Evolutionary conservation across 192 early-diverging fungal genomes (phyloP), one percentile per base, ranked within the genome.

Genomic region (Entomortierella beljakovae): DNA sequence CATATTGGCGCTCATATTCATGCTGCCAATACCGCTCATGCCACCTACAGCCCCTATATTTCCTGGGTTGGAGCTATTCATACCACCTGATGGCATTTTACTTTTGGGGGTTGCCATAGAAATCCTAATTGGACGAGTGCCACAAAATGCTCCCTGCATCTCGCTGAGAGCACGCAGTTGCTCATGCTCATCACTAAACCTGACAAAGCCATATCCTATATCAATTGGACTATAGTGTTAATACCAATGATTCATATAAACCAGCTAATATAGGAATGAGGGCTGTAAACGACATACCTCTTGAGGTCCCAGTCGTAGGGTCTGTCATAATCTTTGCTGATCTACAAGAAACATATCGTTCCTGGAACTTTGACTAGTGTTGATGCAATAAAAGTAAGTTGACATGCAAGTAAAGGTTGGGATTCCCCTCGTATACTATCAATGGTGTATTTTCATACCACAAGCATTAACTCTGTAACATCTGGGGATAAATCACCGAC

Each of bases 251-350:
- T 26, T 2, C 11, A 16, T 3, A 20, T 20, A 4, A 2, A 43
- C 42, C 42, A 23, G 25, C 0, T 35, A 28, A 61, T 26, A 5
- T 15, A 56, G 33, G 42, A 38, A 13, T n/a, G 28, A 20, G 18
- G 32, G 28, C 22, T 48, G 15, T 10, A 11, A 34, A 11, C 11
- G 25, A 42, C 57, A 53, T 77, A 77, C 82, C 93, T 51, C 95
- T 86, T 35, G 96, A 92, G 81, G 92, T 83, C 35, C 90, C 88
- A 7, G 96, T 96, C 42, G 86, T 82, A 13, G 92, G 89, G 80
- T 99, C 97, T 1, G 91, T 93, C 70, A 98, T 96, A 50, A 99
- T 94, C 80, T 97, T 97, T 67, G 96, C 98, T 10, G 95, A 90
- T 68, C 94, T 88, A 85, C 91, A 92, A 10, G 95, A 94, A 18